Evolutionary conservation across 108 stramenopile species (phyloP).

Genomic region (Skeletonema costatum): DNA sequence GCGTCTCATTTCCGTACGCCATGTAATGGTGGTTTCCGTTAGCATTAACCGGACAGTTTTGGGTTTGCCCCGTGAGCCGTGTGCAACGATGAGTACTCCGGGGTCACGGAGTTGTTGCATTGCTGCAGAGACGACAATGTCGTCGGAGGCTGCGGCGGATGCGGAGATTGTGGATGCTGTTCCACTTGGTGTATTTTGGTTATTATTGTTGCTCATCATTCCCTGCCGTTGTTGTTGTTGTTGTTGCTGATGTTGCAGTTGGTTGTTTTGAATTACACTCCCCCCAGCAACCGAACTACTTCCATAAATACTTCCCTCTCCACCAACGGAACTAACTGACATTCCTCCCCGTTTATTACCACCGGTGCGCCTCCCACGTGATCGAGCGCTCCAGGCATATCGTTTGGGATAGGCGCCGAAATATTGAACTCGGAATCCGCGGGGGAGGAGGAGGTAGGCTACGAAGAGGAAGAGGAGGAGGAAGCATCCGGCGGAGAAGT

Average conservation of each 20-base stretch:
- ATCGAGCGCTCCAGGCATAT: constrained; percentile 82
- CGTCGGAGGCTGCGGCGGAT: constrained; percentile 52
- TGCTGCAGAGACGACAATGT: constrained; percentile 78
- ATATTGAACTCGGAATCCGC: constrained; percentile 71
- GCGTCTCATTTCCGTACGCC: constrained; percentile 84
- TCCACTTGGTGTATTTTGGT: constrained; percentile 21
- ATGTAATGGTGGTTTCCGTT: constrained; percentile 80
- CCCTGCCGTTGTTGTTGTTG: constrained; percentile 1
- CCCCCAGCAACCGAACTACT: background rate
- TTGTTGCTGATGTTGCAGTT: background rate
- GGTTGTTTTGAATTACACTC: background rate
- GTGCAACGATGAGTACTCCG: constrained; percentile 78
- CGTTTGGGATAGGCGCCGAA: constrained; percentile 87
- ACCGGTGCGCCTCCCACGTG: constrained; percentile 21
- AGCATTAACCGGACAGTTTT: constrained; percentile 82
- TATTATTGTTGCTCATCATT: constrained; percentile 2
- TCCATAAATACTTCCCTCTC: background rate
- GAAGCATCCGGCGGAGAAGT: constrained; percentile 56
- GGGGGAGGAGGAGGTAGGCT: constrained; percentile 69
- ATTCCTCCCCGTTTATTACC: constrained; percentile 6
- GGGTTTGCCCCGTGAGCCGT: constrained; percentile 82
- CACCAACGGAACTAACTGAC: background rate
- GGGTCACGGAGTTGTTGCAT: constrained; percentile 81
- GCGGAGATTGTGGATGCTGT: constrained; percentile 33
- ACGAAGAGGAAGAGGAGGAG: constrained; percentile 64